Evolutionary conservation across 225 moss, liverwort and hornwort genomes (phyloP).

Genomic region (Antitrichia curtipendula): DNA sequence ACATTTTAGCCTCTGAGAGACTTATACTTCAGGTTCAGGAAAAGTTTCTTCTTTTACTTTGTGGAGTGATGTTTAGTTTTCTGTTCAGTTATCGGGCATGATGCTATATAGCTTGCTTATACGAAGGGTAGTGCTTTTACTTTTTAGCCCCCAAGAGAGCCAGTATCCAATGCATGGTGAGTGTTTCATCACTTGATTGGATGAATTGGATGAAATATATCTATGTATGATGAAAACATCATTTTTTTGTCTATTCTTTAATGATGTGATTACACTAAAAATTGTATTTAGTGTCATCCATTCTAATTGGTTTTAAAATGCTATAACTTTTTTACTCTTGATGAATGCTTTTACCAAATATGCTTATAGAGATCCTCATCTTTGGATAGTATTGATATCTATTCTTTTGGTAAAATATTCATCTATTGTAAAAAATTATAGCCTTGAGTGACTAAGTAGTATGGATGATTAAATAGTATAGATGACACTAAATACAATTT

Average conservation of each 20-base stretch:
- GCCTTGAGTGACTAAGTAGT: background rate
- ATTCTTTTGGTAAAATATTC: background rate
- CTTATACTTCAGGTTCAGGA: background rate
- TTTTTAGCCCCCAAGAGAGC: background rate
- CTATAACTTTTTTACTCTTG: background rate
- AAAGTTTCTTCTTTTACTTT: background rate
- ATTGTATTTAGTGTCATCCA: background rate
- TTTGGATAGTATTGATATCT: background rate
- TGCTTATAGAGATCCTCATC: background rate
- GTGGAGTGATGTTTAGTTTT: no score
- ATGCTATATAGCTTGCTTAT: no score
- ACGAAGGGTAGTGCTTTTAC: background rate
- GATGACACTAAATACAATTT: background rate
- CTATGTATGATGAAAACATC: rapidly evolving
- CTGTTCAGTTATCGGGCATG: no score
- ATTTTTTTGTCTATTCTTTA: background rate
- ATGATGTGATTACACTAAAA: background rate
- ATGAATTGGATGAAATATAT: background rate
- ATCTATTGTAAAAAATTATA: background rate
- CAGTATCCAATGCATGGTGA: background rate
- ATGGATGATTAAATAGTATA: background rate
- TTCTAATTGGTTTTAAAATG: background rate
- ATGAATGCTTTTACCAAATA: background rate
- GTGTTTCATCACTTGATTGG: background rate
- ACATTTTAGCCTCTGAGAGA: background rate